These are phyloP conservation scores for Oryza meridionalis DNA, from an alignment of 176 grass and related monocot species.

Conservation along the genomic window DNA sequence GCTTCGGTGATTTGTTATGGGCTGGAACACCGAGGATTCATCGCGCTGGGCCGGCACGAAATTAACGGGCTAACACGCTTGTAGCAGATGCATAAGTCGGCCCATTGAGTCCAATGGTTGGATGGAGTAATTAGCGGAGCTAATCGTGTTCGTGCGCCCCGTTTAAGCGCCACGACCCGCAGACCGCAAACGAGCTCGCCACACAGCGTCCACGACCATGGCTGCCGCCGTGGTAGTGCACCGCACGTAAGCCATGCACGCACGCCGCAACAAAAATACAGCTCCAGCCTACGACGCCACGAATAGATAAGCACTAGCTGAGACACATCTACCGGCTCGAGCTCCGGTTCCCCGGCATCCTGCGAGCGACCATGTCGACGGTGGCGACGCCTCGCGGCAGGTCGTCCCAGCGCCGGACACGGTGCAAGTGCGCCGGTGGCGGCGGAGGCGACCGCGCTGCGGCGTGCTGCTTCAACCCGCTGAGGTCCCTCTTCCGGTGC, in stretches of 20 bases:
- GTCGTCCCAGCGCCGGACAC: slow-evolving; percentile 39
- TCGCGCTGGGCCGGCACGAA: neutral
- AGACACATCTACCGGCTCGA: no score
- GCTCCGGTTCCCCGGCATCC: neutral
- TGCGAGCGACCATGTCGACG: slow-evolving; percentile 35
- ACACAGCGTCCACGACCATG: slow-evolving; percentile 32
- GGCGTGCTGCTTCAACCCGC: slow-evolving; percentile 53
- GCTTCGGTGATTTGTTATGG: no score
- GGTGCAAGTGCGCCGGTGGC: slow-evolving; percentile 32
- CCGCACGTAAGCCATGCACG: slow-evolving; percentile 32
- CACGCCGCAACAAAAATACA: slow-evolving; percentile 11
- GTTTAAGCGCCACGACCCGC: slow-evolving; percentile 30
- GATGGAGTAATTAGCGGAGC: neutral
- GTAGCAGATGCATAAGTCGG: neutral
- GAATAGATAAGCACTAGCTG: neutral
- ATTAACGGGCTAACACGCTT: no score
- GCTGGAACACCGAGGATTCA: neutral
- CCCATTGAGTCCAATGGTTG: neutral
- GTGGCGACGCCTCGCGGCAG: slow-evolving; percentile 47
- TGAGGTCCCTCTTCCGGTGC: slow-evolving; percentile 44
- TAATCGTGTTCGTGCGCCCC: slow-evolving; percentile 43
- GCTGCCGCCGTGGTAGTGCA: slow-evolving; percentile 37
- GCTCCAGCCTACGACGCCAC: slow-evolving; percentile 32
- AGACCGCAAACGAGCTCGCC: slow-evolving; percentile 42
- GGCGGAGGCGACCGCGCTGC: slow-evolving; percentile 5